These are phyloP conservation scores for Pulveroboletus sp. DNA, from an alignment of 768 basidiomycete species.

Conservation along the genomic window DNA sequence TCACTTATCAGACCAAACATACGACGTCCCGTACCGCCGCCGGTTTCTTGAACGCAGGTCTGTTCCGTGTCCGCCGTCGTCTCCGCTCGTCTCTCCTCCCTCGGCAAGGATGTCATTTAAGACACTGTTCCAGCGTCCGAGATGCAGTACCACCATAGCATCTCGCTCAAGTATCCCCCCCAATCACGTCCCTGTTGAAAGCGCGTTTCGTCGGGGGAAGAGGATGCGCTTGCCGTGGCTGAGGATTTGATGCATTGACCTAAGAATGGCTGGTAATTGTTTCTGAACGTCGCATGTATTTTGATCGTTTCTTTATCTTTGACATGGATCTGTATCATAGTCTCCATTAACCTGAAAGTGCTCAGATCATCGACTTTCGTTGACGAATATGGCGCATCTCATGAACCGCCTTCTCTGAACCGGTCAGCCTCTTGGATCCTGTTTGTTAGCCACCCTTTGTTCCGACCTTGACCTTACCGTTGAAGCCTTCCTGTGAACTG, in stretches of 20 bases:
- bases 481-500: conserved; percentile 3
- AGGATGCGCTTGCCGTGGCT: conserved; percentile 30
- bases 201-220: conserved; percentile 24
- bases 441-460: conserved; percentile 6
- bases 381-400: not conserved
- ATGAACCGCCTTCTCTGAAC: not conserved
- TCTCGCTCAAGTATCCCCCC: conserved; percentile 14
- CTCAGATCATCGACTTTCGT: not conserved
- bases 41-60: conserved; percentile 17
- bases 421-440: conserved; percentile 21
- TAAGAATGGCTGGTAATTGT: conserved; percentile 5
- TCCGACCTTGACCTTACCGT: conserved; percentile 6
- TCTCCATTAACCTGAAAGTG: not conserved
- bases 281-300: conserved; percentile 24
- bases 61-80: conserved; percentile 13
- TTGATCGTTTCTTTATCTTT: conserved; percentile 8
- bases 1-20: not conserved
- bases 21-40: conserved; percentile 6
- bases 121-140: conserved; percentile 27
- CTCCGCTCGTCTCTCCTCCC: conserved; percentile 15
- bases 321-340: conserved; percentile 10
- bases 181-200: conserved; percentile 20
- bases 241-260: conserved; percentile 23
- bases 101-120: conserved; percentile 21
- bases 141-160: conserved; percentile 18